These are phyloP conservation scores for Xylaria sp. DNA, from an alignment of 2,329 filamentous ascomycete species.

Conservation along the genomic window DNA sequence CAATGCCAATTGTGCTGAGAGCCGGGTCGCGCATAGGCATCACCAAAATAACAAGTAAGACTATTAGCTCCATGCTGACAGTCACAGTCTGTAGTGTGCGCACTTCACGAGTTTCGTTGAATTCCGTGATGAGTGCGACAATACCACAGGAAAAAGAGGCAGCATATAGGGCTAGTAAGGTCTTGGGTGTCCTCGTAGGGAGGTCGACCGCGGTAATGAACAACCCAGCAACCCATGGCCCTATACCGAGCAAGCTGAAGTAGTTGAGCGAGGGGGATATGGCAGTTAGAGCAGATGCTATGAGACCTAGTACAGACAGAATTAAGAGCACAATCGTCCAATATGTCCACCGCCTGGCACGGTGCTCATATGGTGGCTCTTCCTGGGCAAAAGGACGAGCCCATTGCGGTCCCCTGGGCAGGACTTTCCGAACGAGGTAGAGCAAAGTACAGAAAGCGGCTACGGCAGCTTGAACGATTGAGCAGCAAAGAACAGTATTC, in stretches of 20 bases:
- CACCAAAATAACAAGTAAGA: conserved; percentile 65
- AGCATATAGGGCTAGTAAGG: conserved; percentile 55
- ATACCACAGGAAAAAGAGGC: conserved; percentile 50
- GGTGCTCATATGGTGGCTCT: conserved; percentile 37
- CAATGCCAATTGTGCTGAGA: conserved; percentile 67
- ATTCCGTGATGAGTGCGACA: conserved; percentile 43
- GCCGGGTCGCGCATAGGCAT: conserved; percentile 77
- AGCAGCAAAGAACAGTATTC: conserved; percentile 38
- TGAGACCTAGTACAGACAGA: conserved; percentile 52
- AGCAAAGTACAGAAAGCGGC: conserved; percentile 49
- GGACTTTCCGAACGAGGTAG: conserved; percentile 43
- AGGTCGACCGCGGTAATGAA: conserved; percentile 54
- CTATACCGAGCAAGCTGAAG: conserved; percentile 50
- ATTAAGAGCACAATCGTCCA: conserved; percentile 54
- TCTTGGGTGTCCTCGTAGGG: conserved; percentile 56
- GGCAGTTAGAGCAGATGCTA: conserved; percentile 49
- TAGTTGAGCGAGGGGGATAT: conserved; percentile 47
- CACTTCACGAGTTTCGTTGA: conserved; percentile 48
- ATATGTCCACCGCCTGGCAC: conserved; percentile 51
- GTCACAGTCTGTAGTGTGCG: conserved; percentile 50
- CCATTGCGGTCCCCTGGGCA: conserved; percentile 54
- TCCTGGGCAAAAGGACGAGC: conserved; percentile 58
- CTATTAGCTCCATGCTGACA: conserved; percentile 57
- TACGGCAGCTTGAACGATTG: conserved; percentile 49
- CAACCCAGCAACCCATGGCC: conserved; percentile 54